Base-by-base conservation (phyloP, 768 basidiomycete genomes). In the Lactarius vividus region DNA sequence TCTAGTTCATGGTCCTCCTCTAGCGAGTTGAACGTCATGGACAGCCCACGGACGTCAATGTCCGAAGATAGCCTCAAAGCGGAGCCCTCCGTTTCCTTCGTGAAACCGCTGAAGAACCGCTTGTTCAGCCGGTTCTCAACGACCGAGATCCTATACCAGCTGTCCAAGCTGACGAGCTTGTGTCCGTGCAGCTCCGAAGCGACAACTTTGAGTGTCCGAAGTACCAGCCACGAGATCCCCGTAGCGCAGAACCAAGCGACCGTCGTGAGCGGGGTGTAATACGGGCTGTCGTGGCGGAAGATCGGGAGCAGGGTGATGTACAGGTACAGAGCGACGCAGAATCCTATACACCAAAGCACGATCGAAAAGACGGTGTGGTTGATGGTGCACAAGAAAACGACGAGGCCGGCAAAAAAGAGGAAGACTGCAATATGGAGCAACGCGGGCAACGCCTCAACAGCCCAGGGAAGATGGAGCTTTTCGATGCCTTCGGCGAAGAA, bases 371-470 rank as follows among this genome's bases (percentile, higher is more conserved):
- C 61, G 26, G 60, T 60, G 20, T 6, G 23, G 40, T 72, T 69
- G 53, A 72, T 71, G 6, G 76, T 72, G 61, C 72, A 73, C 35
- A 84, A 73, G 71, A 84, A 83, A 16, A 78, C 76, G 40, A 82
- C 71, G 33, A 85, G 75, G 52, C 82, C 80, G 35, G 79, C 77
- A 71, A 86, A 79, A 72, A 85, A 84, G 8, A 84, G 75, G 29
- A 83, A 77, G 20, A 84, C 74, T 1, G 83, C 81, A 8, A 80
- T 73, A 66, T 84, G 84, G 23, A 85, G 77, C 7, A 84, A 76
- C 16, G 78, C 72, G 1, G 83, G 83, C 26, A 84, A 77, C 20
- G 74, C 66, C 49, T 79, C 77, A 5, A 84, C 79, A 7, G 83
- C 70, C 6, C 74, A 72, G 10, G 76, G 72, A 72, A 84, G 76